These are phyloP conservation scores for Drosera capensis DNA, from an alignment of 148 eudicot genomes.

Conservation along the genomic window DNA sequence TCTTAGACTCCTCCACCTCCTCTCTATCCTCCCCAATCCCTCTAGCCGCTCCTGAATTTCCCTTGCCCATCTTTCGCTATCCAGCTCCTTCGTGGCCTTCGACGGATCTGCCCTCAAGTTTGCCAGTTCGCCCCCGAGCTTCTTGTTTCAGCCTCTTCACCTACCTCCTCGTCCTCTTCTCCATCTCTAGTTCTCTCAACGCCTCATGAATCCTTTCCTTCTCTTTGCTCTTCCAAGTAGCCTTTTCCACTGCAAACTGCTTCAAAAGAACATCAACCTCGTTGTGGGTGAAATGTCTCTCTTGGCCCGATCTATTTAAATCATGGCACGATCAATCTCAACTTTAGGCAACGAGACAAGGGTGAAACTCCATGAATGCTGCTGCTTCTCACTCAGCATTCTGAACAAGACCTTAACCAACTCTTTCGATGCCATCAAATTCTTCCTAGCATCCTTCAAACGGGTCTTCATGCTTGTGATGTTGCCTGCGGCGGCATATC, in stretches of 20 bases:
- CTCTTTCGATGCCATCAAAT: constrained; percentile 42
- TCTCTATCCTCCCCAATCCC: constrained; percentile 70
- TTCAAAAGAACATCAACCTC: constrained; percentile 33
- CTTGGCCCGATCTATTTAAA: constrained; percentile 33
- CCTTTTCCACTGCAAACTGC: constrained; percentile 35
- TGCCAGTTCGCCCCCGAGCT: constrained; percentile 61
- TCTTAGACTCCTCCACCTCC: constrained; percentile 56
- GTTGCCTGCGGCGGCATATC: constrained; percentile 8
- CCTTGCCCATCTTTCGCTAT: constrained; percentile 52
- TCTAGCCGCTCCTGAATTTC: constrained; percentile 64
- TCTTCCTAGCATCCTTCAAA: constrained; percentile 44
- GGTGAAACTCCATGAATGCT: constrained; percentile 41
- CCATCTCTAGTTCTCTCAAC: constrained; percentile 47
- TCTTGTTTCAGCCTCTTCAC: constrained; percentile 67
- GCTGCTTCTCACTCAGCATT: constrained; percentile 33
- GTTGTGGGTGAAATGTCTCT: constrained; percentile 16
- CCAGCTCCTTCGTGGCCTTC: constrained; percentile 35
- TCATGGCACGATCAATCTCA: constrained; percentile 27
- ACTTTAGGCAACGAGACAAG: constrained; percentile 38
- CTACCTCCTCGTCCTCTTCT: constrained; percentile 58
- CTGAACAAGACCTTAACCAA: constrained; percentile 20
- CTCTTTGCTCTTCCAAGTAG: constrained; percentile 46
- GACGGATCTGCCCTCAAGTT: constrained; percentile 32
- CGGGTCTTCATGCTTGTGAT: constrained; percentile 20
- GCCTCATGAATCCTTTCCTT: constrained; percentile 35